Evolutionary conservation across 2,329 filamentous ascomycete species (phyloP), one percentile per base, ranked within the genome.

Genomic region (Penicillium decumbens): DNA sequence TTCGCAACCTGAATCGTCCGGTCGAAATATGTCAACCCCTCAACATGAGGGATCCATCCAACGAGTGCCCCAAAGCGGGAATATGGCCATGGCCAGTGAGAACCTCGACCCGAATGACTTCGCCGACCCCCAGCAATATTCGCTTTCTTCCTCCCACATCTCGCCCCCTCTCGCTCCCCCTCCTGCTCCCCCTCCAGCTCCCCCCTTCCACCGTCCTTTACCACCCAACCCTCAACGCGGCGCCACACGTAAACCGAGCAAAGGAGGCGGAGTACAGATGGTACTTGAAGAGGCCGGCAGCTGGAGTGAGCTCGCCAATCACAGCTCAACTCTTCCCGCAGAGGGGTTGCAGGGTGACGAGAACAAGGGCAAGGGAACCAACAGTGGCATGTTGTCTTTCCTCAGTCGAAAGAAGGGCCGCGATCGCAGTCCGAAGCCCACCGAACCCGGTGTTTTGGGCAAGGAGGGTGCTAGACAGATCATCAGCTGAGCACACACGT

Each of bases 381-480:
- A 70, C 44, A 83, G 85, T 15, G 89, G 91, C 45, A 92, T 96
- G 79, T 85, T 97, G 57, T 88, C 89, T 1, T 95, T 98, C 69
- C 77, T 97, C 53, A 88, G 82, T 57, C 80, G 91, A 63, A 95
- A 95, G 75, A 95, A 89, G 75, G 89, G 91, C 25, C 80, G 91
- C 55, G 89, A 90, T 47, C 84, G 90, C 70, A 96, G 90, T 67
- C 93, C 93, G 1, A 96, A 95, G 74, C 91, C 91, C 24, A 92
- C 89, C 69, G 91, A 97, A 73, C 82, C 89, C 47, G 93, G 93
- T 50, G 91, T 98, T 6, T 67, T 98, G 50, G 93, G 93, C 49
- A 97, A 97, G 67, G 91, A 97, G 68, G 93, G 93, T 13, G 91
- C 93, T 9, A 80, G 93, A 66, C 85, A 89, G 56, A 81, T 92